Percentiles rank a stretch among this genome's conserved stretches.
Conservation (phyloP, 2,329 filamentous ascomycete species). For the Leptosphaerulina australis region DNA sequence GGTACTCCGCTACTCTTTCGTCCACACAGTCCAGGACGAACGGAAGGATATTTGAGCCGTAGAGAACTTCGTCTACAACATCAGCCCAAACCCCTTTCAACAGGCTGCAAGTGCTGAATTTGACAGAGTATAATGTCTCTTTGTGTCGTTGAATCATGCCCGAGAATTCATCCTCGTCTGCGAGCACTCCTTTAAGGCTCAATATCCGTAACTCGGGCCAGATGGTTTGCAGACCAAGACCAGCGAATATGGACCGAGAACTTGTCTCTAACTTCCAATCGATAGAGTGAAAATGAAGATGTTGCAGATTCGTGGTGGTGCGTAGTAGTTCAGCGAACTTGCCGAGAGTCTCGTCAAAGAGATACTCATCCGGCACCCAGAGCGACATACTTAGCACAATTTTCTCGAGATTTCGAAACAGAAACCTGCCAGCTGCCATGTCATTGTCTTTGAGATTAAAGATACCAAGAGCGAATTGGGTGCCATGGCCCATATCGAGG, state of each 20-base stretch:
- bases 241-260: constrained; percentile 8
- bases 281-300: constrained; percentile 27
- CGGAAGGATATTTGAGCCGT: constrained; percentile 19
- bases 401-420: constrained; percentile 31
- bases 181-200: constrained; percentile 30
- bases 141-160: constrained; percentile 30
- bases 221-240: constrained; percentile 24
- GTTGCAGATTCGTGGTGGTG: constrained; percentile 24
- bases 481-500: not conserved
- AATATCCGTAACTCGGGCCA: constrained; percentile 35
- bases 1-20: constrained; percentile 11
- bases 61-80: constrained; percentile 35
- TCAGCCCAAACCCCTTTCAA: constrained; percentile 31
- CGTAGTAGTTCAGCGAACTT: constrained; percentile 27
- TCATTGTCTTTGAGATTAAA: constrained; percentile 28
- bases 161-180: constrained; percentile 23
- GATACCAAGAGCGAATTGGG: constrained; percentile 24
- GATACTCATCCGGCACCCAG: not conserved
- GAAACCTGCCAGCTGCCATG: constrained; percentile 25
- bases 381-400: constrained; percentile 26
- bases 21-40: constrained; percentile 33
- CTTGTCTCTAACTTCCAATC: constrained; percentile 10
- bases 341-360: constrained; percentile 6
- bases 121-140: constrained; percentile 23
- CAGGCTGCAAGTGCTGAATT: constrained; percentile 25